A percentile compares a stretch with the other conserved stretches of the same genome.
These are phyloP conservation scores for Apophysomyces variabilis DNA, from an alignment of 371 early-diverging fungal species.

Conservation along the genomic window DNA sequence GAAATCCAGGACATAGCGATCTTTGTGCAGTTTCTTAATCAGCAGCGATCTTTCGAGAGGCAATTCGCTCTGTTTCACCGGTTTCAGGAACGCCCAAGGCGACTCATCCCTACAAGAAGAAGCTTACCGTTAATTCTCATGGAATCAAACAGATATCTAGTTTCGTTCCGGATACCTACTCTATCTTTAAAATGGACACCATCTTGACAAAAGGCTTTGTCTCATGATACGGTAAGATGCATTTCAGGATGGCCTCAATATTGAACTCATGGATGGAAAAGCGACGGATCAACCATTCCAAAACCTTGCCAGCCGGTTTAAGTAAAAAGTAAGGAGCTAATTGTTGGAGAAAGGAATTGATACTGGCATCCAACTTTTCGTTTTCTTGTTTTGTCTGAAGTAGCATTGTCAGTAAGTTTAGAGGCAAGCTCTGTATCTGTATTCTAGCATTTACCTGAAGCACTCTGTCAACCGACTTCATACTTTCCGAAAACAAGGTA, in stretches of 20 bases:
- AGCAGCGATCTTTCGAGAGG: conserved; percentile 68
- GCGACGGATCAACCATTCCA: conserved; percentile 94
- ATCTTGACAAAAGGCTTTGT: conserved; percentile 86
- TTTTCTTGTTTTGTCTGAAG: conserved; percentile 81
- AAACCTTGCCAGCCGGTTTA: conserved; percentile 80
- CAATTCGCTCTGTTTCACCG: conserved; percentile 60
- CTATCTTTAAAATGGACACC: conserved; percentile 69
- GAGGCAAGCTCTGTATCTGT: too few relatives aligned
- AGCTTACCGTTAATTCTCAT: not conserved
- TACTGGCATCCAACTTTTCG: conserved; percentile 75
- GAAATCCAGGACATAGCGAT: conserved; percentile 68
- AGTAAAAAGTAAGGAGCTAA: conserved; percentile 86
- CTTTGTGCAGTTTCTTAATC: conserved; percentile 61
- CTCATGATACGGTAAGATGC: conserved; percentile 92
- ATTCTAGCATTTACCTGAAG: conserved; percentile 49
- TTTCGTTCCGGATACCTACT: conserved; percentile 45
- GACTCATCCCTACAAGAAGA: conserved; percentile 50
- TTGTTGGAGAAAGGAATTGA: conserved; percentile 72
- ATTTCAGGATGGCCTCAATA: conserved; percentile 74
- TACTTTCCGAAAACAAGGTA: conserved; percentile 81
- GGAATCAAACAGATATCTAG: too few relatives aligned
- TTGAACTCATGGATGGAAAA: conserved; percentile 91
- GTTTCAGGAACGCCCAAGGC: conserved; percentile 71
- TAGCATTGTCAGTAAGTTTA: not conserved
- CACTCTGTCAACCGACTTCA: conserved; percentile 82